A percentile compares a stretch with the other conserved stretches of the same genome.
phyloP scores from a whole-genome alignment of 768 basidiomycete species.

The Trametopsis cervina region DNA sequence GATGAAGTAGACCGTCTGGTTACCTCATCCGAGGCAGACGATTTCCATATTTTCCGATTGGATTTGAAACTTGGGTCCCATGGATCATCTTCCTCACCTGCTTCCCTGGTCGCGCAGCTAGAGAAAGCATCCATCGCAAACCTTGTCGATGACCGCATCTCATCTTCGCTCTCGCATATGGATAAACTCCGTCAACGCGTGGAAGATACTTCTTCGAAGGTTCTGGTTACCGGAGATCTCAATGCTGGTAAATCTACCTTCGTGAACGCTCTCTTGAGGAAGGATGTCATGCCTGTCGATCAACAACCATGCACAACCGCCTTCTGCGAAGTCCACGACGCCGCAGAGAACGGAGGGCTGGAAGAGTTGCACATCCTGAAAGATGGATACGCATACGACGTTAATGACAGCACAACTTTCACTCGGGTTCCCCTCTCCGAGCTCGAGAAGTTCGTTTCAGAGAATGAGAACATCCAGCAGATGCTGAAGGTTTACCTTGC shows the following conservation, averaged over 20 bases:
- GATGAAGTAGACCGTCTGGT: constrained; percentile 28
- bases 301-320: constrained; percentile 97
- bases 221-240: constrained; percentile 95
- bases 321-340: constrained; percentile 95
- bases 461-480: constrained; percentile 61
- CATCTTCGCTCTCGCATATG: constrained; percentile 67
- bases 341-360: constrained; percentile 65
- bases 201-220: constrained; percentile 88
- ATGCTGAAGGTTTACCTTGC: constrained; percentile 86
- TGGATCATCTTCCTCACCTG: constrained; percentile 52
- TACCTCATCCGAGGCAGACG: constrained; percentile 37
- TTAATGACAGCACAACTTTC: constrained; percentile 70
- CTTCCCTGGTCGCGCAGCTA: constrained; percentile 80
- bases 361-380: constrained; percentile 86
- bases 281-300: constrained; percentile 93
- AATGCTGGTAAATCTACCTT: constrained; percentile 99
- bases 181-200: constrained; percentile 81
- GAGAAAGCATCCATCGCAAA: constrained; percentile 92
- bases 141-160: constrained; percentile 81
- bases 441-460: constrained; percentile 73
- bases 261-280: constrained; percentile 88
- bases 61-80: constrained; percentile 87
- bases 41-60: constrained; percentile 85
- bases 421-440: constrained; percentile 57
- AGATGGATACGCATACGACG: constrained; percentile 60